Evolutionary conservation across 1,284 basidiomycete species (phyloP).

Genomic region (Tausonia pullulans): DNA sequence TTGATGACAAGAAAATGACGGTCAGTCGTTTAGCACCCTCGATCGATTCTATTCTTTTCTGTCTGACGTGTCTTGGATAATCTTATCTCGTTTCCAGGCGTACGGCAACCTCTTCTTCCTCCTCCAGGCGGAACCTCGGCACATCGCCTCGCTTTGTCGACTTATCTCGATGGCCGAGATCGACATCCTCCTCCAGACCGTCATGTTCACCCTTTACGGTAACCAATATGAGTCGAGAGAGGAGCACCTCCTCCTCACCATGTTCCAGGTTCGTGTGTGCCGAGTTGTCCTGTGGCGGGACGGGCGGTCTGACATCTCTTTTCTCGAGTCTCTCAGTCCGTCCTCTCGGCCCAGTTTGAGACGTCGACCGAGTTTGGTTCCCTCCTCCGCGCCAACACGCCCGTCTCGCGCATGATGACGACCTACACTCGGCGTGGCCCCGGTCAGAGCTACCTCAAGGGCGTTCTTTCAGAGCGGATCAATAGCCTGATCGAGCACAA

Average conservation of each 20-base stretch:
- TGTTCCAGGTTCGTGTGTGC: conserved; percentile 60
- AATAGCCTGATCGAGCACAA: conserved; percentile 98
- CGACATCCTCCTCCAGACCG: conserved; percentile 95
- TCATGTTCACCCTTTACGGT: conserved; percentile 99
- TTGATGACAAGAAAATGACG: conserved; percentile 77
- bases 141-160: conserved; percentile 92
- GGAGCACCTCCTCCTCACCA: conserved; percentile 93
- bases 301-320: background rate
- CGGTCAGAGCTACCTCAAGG: conserved; percentile 94
- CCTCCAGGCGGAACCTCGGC: conserved; percentile 91
- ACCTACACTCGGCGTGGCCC: conserved; percentile 97
- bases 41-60: background rate
- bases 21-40: conserved; percentile 22
- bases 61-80: background rate
- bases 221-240: conserved; percentile 99
- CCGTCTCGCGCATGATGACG: conserved; percentile 99
- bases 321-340: conserved; percentile 48
- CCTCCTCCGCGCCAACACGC: conserved; percentile 91
- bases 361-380: conserved; percentile 96
- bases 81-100: conserved; percentile 44
- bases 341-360: conserved; percentile 95
- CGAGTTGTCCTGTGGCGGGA: background rate
- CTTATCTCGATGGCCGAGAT: conserved; percentile 93
- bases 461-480: conserved; percentile 90
- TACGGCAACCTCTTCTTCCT: conserved; percentile 99